Conservation (phyloP, 2,329 filamentous ascomycete genomes). For the Huntiella savannae region DNA sequence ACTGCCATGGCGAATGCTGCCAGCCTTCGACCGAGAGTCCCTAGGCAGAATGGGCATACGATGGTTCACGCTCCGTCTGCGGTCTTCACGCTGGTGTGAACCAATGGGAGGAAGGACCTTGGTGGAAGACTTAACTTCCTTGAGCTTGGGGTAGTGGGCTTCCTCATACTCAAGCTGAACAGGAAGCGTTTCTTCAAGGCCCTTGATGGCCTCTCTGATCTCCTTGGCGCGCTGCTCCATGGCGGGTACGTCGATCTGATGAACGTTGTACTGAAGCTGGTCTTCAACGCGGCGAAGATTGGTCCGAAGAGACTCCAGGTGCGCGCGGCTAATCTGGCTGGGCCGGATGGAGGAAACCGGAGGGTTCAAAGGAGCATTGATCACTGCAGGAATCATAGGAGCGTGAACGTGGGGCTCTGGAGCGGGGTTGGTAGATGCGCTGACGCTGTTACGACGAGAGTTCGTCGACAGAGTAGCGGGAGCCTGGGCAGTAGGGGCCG, state of each 20-base stretch:
- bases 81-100: constrained; percentile 7
- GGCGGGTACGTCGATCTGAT: constrained; percentile 39
- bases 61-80: constrained; percentile 9
- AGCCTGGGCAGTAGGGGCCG: constrained; percentile 1
- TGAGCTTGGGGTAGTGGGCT: constrained; percentile 21
- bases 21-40: constrained; percentile 1
- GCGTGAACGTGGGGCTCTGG: background rate
- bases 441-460: constrained; percentile 5
- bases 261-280: constrained; percentile 40
- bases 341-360: constrained; percentile 39
- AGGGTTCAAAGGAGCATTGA: constrained; percentile 17
- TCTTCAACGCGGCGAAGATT: constrained; percentile 25
- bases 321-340: constrained; percentile 41
- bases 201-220: constrained; percentile 26
- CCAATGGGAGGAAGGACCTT: background rate
- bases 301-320: constrained; percentile 36
- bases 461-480: background rate
- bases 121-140: constrained; percentile 12
- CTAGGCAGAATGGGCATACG: background rate
- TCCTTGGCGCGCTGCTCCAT: constrained; percentile 26
- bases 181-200: constrained; percentile 29
- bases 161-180: constrained; percentile 28
- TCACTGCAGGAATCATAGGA: background rate
- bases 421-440: background rate
- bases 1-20: constrained; percentile 3